Evolutionary conservation across 345 rosid species (phyloP), one percentile per base, ranked within the genome.

Genomic region (Brassica incana): DNA sequence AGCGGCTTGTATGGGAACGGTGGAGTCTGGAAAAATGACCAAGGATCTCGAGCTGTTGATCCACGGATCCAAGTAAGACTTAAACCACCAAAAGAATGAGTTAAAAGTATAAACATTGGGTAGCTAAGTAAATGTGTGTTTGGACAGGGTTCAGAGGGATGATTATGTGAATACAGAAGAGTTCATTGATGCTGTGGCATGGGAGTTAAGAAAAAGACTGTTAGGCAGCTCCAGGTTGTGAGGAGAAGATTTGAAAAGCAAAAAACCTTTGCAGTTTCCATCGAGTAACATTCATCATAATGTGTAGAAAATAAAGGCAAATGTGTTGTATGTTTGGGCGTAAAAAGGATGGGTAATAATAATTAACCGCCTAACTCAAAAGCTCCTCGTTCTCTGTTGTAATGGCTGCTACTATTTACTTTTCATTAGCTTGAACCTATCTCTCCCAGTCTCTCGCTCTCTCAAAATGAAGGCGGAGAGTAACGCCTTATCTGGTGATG

Each of bases 1-100:
- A 81, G 90, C 30, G 30, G 30, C 29, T 25, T 25, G 29, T 25
- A 25, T 92, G 54, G 88, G 87, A 36, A 79, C 83, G 0, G 94
- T 91, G 68, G 92, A 91, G 77, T 87, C 90, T 23, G 91, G 91
- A 66, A 90, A 91, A 87, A 91, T 91, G 97, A 91, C 94, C 36
- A 90, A 90, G 77, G 97, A 91, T 82, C 97, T 91, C 5, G 97
- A 94, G 4, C 83, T 90, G 73, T 77, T 90, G 54, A 83, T 86
- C 71, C 87, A 91, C 69, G 97, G 94, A 65, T 82, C 89, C 10
- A 88, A 81, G 94, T 91, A 74, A 50, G 82, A 78, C 36, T 3
- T 7, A 1, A 78, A 38, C 33, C 48, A 54, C 45, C 65, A 23
- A 12, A 62, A 62, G 69, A 2, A 40, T 50, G 18, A 66, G 2